Evolutionary conservation across 495 filamentous ascomycete genomes (phyloP).

Genomic region (Trichodelitschia bisporula): DNA sequence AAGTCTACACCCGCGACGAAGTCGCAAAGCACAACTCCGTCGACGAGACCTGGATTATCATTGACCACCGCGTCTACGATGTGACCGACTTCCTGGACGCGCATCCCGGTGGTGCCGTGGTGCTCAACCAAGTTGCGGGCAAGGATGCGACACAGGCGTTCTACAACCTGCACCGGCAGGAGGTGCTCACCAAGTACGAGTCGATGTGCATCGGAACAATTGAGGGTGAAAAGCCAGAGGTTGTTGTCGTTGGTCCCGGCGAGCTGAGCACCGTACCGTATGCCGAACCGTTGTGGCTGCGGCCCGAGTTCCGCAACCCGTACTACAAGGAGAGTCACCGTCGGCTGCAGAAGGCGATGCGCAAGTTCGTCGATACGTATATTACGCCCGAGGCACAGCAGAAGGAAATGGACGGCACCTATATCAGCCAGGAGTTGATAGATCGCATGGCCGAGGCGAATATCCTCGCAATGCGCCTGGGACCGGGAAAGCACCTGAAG

Average conservation of each 20-base stretch:
- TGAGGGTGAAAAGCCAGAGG: slow-evolving; percentile 46
- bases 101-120: slow-evolving; percentile 65
- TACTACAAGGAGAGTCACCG: slow-evolving; percentile 65
- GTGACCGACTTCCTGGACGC: slow-evolving; percentile 79
- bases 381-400: slow-evolving; percentile 51
- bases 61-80: slow-evolving; percentile 84
- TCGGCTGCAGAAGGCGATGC: slow-evolving; percentile 40
- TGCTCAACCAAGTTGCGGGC: slow-evolving; percentile 65
- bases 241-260: slow-evolving; percentile 43
- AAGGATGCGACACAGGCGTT: slow-evolving; percentile 69
- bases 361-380: slow-evolving; percentile 48
- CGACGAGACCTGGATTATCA: slow-evolving; percentile 43
- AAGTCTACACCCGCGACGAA: slow-evolving; percentile 40
- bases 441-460: slow-evolving; percentile 49
- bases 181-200: slow-evolving; percentile 57
- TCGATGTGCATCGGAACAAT: slow-evolving; percentile 54
- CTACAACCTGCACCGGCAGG: slow-evolving; percentile 83
- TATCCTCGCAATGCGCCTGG: slow-evolving; percentile 59
- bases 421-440: slow-evolving; percentile 55
- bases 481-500: slow-evolving; percentile 64
- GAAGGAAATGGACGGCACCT: slow-evolving; percentile 51
- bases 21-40: slow-evolving; percentile 66
- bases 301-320: slow-evolving; percentile 52
- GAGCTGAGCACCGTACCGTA: slow-evolving; percentile 57
- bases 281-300: slow-evolving; percentile 59